These are phyloP conservation scores for Plasmodium knowlesi DNA, from an alignment of 169 alveolate genomes.

Conservation along the genomic window DNA sequence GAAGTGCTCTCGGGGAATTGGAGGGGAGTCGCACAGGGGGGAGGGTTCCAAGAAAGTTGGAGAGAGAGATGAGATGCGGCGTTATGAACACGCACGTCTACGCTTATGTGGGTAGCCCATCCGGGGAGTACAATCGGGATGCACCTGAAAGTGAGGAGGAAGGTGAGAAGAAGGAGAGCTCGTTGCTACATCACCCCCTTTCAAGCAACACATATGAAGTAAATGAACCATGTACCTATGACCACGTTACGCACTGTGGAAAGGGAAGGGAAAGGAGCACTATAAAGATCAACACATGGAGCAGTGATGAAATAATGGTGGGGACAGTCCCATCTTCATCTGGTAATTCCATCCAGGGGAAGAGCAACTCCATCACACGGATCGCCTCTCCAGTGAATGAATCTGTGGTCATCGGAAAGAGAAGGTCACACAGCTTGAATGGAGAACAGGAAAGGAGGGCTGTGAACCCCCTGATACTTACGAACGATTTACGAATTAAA, in stretches of 20 bases:
- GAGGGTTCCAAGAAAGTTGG: neutral
- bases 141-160: neutral
- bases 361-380: neutral
- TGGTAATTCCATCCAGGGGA: neutral
- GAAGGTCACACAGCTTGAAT: constrained; percentile 41
- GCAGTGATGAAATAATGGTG: neutral
- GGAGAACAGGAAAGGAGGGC: neutral
- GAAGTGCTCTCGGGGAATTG: neutral
- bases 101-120: neutral
- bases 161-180: neutral
- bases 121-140: neutral
- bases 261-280: neutral
- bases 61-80: neutral
- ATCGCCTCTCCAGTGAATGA: neutral
- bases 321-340: neutral
- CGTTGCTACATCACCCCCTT: neutral
- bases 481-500: constrained; percentile 43
- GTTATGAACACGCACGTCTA: neutral
- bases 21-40: neutral
- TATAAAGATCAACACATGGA: neutral
- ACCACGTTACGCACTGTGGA: neutral
- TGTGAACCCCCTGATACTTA: constrained; percentile 23
- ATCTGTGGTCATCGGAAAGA: neutral
- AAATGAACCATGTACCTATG: neutral
- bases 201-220: neutral